A percentile compares a stretch with the other conserved stretches of the same genome.
These are phyloP conservation scores for Rhizophora mangle DNA, from an alignment of 345 rosid genomes.

Conservation along the genomic window DNA sequence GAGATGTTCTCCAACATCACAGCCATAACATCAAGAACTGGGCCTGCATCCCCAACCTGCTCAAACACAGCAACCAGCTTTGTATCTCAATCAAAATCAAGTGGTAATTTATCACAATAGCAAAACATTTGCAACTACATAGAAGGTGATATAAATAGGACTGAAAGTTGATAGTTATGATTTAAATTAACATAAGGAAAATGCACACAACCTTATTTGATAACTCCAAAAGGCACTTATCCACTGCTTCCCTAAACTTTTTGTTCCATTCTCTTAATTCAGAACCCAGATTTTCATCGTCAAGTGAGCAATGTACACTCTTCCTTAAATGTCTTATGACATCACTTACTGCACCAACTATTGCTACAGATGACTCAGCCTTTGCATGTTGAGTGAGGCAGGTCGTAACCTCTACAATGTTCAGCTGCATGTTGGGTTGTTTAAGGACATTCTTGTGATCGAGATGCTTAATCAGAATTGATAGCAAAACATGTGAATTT, in stretches of 20 bases:
- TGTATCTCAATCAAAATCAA: conserved; percentile 14
- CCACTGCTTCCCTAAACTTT: conserved; percentile 60
- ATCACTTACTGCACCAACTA: conserved; percentile 74
- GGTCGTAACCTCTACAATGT: conserved; percentile 69
- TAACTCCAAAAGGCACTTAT: conserved; percentile 77
- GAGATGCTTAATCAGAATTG: conserved; percentile 84
- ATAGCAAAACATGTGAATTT: conserved; percentile 74
- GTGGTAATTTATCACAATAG: neutral
- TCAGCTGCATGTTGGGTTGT: conserved; percentile 71
- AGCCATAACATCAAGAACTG: conserved; percentile 85
- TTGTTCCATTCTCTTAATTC: conserved; percentile 58
- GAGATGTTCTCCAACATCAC: conserved; percentile 85
- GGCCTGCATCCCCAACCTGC: conserved; percentile 96
- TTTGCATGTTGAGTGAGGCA: conserved; percentile 64
- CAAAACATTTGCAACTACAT: neutral
- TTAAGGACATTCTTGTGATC: conserved; percentile 88
- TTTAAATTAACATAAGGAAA: neutral
- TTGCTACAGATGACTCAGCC: conserved; percentile 67
- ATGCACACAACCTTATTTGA: conserved; percentile 51
- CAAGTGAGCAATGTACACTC: conserved; percentile 75
- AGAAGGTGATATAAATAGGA: neutral
- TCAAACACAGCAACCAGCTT: conserved; percentile 1
- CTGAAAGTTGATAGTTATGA: neutral
- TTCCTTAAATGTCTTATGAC: conserved; percentile 84
- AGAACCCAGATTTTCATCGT: conserved; percentile 58